A percentile compares a stretch with the other conserved stretches of the same genome.
Conservation (phyloP, 257 asterid species). For the Eucommia ulmoides region DNA sequence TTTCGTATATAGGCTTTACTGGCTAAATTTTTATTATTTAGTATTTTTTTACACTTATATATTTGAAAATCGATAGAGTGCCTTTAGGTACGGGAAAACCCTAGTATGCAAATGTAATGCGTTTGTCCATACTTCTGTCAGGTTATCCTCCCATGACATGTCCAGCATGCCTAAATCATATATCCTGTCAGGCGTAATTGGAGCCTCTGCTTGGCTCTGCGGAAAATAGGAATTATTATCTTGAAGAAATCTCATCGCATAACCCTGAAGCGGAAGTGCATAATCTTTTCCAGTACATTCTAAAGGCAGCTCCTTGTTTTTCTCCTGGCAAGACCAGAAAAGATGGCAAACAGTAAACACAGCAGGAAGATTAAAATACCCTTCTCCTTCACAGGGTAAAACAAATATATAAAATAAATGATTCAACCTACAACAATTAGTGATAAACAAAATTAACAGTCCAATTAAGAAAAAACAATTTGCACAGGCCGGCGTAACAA, state of each 20-base stretch:
- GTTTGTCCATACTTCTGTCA: constrained; percentile 46
- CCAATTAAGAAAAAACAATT: background rate
- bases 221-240: constrained; percentile 23
- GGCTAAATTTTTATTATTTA: too few species aligned
- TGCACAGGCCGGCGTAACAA: too few species aligned
- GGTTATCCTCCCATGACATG: constrained; percentile 47
- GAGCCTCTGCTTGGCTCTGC: constrained; percentile 42
- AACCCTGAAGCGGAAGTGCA: constrained; percentile 38
- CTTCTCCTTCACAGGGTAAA: too few species aligned
- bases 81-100: too few species aligned
- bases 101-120: too few species aligned
- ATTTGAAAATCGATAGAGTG: too few species aligned
- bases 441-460: background rate
- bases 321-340: constrained; percentile 38
- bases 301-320: constrained; percentile 33
- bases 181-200: constrained; percentile 47
- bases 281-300: constrained; percentile 30
- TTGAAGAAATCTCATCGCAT: constrained; percentile 58
- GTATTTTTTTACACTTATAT: too few species aligned
- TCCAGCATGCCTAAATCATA: constrained; percentile 42
- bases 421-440: background rate
- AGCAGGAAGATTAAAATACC: background rate
- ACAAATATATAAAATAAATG: background rate
- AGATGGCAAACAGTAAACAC: background rate
- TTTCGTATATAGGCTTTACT: too few species aligned